These are phyloP conservation scores for Colletotrichum orchidophilum DNA, from an alignment of 2,329 filamentous ascomycete genomes.

Conservation along the genomic window DNA sequence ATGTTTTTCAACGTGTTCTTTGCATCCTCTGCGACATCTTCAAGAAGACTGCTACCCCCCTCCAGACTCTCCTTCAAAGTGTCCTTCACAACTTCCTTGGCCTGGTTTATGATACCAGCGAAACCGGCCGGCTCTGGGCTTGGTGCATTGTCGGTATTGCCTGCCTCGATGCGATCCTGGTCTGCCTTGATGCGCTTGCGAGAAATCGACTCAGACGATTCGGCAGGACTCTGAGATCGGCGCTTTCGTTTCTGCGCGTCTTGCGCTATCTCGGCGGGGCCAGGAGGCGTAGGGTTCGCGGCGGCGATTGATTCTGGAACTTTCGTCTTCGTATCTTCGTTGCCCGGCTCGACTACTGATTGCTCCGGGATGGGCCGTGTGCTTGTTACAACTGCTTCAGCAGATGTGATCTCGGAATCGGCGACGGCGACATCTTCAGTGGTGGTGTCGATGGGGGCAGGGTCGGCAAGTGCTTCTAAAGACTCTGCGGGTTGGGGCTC, in stretches of 20 bases:
- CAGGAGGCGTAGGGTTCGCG: slow-evolving; percentile 27
- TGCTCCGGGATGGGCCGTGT: neutral
- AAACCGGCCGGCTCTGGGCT: slow-evolving; percentile 9
- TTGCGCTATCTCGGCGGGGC: slow-evolving; percentile 43
- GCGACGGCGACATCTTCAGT: slow-evolving; percentile 1
- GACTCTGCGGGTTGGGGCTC: slow-evolving; percentile 25
- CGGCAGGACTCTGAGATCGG: slow-evolving; percentile 69
- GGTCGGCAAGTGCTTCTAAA: slow-evolving; percentile 26
- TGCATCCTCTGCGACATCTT: slow-evolving; percentile 26
- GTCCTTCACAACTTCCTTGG: slow-evolving; percentile 12
- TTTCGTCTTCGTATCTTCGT: neutral
- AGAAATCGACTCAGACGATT: slow-evolving; percentile 60
- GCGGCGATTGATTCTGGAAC: slow-evolving; percentile 2
- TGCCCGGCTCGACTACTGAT: neutral
- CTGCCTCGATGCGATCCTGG: slow-evolving; percentile 59
- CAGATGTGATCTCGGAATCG: neutral
- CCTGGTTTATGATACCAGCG: slow-evolving; percentile 3
- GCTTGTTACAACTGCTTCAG: slow-evolving; percentile 38
- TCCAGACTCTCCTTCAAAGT: slow-evolving; percentile 8
- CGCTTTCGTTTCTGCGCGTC: slow-evolving; percentile 74
- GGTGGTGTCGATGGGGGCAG: slow-evolving; percentile 14
- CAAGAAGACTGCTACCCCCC: slow-evolving; percentile 19
- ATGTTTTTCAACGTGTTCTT: slow-evolving; percentile 10
- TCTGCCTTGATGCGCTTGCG: slow-evolving; percentile 64
- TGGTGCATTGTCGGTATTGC: slow-evolving; percentile 29